Conservation (phyloP, 805 yeast genomes). For the Saturnispora kantuleensis region DNA sequence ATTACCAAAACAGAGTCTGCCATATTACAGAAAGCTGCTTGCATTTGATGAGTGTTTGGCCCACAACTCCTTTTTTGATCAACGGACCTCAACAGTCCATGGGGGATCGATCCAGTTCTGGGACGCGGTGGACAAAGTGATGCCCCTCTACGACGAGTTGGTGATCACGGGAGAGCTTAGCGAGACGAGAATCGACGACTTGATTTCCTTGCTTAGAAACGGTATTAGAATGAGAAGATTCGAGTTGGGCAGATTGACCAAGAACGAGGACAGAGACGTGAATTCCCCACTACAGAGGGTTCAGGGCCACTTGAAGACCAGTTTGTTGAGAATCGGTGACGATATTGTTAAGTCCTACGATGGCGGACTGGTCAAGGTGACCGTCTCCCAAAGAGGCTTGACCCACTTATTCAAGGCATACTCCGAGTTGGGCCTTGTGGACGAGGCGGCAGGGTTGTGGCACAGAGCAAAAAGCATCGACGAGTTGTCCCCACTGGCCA, state of each 20-base stretch:
- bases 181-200: conserved; percentile 33
- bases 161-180: conserved; percentile 38
- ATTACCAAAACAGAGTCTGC: conserved; percentile 29
- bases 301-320: conserved; percentile 33
- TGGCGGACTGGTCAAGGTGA: conserved; percentile 23
- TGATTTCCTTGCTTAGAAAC: conserved; percentile 43
- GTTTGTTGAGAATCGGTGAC: conserved; percentile 37
- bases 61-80: conserved; percentile 26
- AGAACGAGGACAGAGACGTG: conserved; percentile 47
- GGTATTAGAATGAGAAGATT: conserved; percentile 46
- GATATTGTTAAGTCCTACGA: conserved; percentile 28
- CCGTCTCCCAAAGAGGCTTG: conserved; percentile 40
- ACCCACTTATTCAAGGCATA: conserved; percentile 47
- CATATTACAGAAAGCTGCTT: conserved; percentile 39
- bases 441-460: conserved; percentile 63
- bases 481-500: conserved; percentile 33
- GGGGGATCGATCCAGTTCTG: conserved; percentile 34
- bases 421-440: conserved; percentile 46
- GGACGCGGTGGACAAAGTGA: conserved; percentile 39
- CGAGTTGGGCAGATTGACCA: conserved; percentile 41
- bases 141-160: conserved; percentile 40
- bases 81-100: conserved; percentile 26
- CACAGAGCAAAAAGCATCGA: conserved; percentile 41
- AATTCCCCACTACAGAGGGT: conserved; percentile 42
- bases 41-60: conserved; percentile 43